Percentiles rank a stretch among this genome's conserved stretches.
These are phyloP conservation scores for Rasamsonia emersonii DNA, from an alignment of 2,329 filamentous ascomycete species.

Conservation along the genomic window DNA sequence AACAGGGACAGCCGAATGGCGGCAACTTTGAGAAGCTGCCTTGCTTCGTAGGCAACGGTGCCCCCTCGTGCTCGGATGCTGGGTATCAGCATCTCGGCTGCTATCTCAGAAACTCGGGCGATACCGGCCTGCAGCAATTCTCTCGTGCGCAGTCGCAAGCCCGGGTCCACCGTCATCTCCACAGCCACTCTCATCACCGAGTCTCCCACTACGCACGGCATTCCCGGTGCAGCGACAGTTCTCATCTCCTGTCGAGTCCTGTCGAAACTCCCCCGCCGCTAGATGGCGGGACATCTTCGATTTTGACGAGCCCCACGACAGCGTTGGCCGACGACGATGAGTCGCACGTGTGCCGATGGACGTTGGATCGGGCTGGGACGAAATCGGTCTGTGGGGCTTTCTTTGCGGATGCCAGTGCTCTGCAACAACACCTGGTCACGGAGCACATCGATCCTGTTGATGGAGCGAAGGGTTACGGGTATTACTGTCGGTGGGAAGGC, in stretches of 20 bases:
- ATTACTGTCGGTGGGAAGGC: slow-evolving; percentile 37
- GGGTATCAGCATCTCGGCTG: slow-evolving; percentile 22
- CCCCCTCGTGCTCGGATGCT: slow-evolving; percentile 23
- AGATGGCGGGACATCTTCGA: slow-evolving; percentile 25
- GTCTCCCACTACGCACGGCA: slow-evolving; percentile 28
- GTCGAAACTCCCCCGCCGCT: slow-evolving; percentile 29
- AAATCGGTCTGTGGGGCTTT: slow-evolving; percentile 25
- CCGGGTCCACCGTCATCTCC: slow-evolving; percentile 19
- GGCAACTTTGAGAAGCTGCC: slow-evolving; percentile 15
- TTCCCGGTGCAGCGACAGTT: slow-evolving; percentile 28
- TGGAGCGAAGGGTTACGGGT: slow-evolving; percentile 32
- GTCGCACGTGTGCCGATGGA: slow-evolving; percentile 33
- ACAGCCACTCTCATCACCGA: slow-evolving; percentile 25
- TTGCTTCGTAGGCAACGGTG: slow-evolving; percentile 12
- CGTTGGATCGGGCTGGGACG: slow-evolving; percentile 16
- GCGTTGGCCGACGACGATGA: slow-evolving; percentile 21
- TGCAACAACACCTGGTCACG: slow-evolving; percentile 33
- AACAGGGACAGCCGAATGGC: slow-evolving; percentile 2
- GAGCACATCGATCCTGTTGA: slow-evolving; percentile 29
- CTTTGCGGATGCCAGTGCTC: slow-evolving; percentile 26
- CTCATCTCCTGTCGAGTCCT: slow-evolving; percentile 27
- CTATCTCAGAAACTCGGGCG: slow-evolving; percentile 19
- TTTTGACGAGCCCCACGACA: slow-evolving; percentile 28
- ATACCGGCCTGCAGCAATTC: slow-evolving; percentile 9
- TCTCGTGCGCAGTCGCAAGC: slow-evolving; percentile 18